Evolutionary conservation across 768 basidiomycete genomes (phyloP), one percentile per base, ranked within the genome.

Genomic region (Trichaptum fuscoviolaceum): DNA sequence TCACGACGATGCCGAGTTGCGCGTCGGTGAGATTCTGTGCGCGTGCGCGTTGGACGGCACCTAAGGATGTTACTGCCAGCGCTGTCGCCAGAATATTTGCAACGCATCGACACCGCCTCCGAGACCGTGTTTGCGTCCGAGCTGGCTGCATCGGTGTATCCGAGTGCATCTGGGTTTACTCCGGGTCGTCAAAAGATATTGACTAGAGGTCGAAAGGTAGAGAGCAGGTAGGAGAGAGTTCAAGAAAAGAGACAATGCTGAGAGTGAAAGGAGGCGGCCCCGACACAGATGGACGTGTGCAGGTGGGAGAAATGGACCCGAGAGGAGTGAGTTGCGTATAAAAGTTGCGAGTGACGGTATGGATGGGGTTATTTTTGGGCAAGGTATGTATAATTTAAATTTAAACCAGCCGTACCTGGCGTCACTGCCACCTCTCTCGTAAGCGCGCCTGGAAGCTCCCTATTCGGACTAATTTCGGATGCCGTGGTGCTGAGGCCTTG

Each of bases 1-100:
- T 70, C 61, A 73, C 72, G 15, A 83, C 76, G 4, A 72, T 62
- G n/a, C 73, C 67, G n/a, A 82, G 64, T 67, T 82, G 78, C 1
- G 69, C 70, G 42, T 74, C 71, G 2, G 79, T 71, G 9, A 82
- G 75, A 27, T 67, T 73, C 67, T 83, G 81, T 0, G 78, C 77
- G 3, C 26, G 25, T n/a, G 27, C 69, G 59, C 2, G 42, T 12
- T 52, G 42, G 15, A 52, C 12, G 15, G 42, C 3, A 12, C 42
- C 10, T 12, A 52, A 20, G 10, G 42, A 15, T 2, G 42, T 12
- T 52, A 52, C 42, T 12, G 20, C 42, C 12, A 52, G 15, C 42
- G 42, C 42, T 20, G 42, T 52, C 42, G 42, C 20, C 42, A 52
- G 42, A 52, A 30, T 30, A 30, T 20, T 52, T 52, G 42, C 42